Evolutionary conservation across 768 basidiomycete species (phyloP).

Genomic region (Trametes gibbosa): DNA sequence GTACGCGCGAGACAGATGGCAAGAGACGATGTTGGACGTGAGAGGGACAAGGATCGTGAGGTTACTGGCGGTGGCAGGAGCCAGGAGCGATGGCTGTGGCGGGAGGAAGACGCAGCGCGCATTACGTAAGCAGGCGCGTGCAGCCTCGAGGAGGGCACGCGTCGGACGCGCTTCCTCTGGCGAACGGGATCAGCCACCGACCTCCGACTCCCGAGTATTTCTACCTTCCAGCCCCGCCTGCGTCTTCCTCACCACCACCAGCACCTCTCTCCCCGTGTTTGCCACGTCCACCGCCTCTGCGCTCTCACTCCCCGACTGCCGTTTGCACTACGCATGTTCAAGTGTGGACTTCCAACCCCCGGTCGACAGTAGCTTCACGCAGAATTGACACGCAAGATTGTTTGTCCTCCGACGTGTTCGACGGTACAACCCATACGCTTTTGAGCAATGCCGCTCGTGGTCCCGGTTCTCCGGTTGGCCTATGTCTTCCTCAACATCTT

Average conservation of each 20-base stretch:
- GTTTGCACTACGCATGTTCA: not conserved
- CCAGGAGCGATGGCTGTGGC: not conserved
- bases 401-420: not conserved
- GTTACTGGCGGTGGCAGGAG: conserved; percentile 1
- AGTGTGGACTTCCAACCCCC: not conserved
- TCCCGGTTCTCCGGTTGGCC: conserved; percentile 61
- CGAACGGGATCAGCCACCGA: conserved; percentile 14
- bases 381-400: not conserved
- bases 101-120: conserved; percentile 1
- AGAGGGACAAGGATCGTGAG: not conserved
- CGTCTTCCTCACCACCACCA: not conserved
- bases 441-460: conserved; percentile 60
- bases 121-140: conserved; percentile 22
- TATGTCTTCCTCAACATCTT: conserved; percentile 80
- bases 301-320: not conserved
- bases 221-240: not conserved
- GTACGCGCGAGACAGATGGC: too few relatives aligned
- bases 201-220: conserved; percentile 11
- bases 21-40: not conserved
- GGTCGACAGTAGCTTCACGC: not conserved
- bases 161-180: conserved; percentile 17
- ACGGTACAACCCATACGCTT: not conserved
- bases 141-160: conserved; percentile 18
- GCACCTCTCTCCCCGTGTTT: not conserved
- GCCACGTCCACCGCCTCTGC: not conserved